phyloP scores from a whole-genome alignment of 805 yeast genomes.

The Spathaspora sp. region DNA sequence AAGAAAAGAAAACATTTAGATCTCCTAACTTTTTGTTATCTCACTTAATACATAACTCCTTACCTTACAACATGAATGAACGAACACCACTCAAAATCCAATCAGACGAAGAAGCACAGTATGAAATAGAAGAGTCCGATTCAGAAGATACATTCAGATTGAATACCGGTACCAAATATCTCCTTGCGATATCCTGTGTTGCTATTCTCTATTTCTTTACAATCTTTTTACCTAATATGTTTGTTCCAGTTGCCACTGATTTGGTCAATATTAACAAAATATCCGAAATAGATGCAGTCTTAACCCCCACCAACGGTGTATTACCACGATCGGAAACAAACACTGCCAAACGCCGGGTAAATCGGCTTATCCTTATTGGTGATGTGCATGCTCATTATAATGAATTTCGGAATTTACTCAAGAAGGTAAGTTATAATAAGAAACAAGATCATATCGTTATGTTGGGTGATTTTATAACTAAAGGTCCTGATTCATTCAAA shows the following conservation, averaged over 20 bases:
- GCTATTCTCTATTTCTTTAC: conserved; percentile 26
- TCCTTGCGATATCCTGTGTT: background rate
- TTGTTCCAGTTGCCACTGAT: conserved; percentile 29
- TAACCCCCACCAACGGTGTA: conserved; percentile 15
- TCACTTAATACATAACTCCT: no score
- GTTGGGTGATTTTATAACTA: conserved; percentile 81
- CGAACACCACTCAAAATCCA: conserved; percentile 11
- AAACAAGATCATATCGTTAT: conserved; percentile 58
- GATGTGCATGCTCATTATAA: conserved; percentile 82
- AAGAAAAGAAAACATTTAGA: no score
- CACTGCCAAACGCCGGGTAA: conserved; percentile 12
- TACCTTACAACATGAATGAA: conserved; percentile 15
- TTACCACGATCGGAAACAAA: conserved; percentile 5
- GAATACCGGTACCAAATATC: background rate
- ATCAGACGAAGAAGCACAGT: conserved; percentile 1
- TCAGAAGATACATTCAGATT: background rate
- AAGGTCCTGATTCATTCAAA: conserved; percentile 73
- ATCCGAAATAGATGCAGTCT: conserved; percentile 17
- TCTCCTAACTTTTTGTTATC: no score
- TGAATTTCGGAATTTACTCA: conserved; percentile 51
- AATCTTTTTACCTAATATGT: conserved; percentile 28
- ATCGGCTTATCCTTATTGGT: conserved; percentile 69
- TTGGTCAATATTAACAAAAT: conserved; percentile 24
- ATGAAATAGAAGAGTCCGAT: conserved; percentile 9
- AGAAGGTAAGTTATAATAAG: conserved; percentile 43